phyloP scores from a whole-genome alignment of 2,329 filamentous ascomycete genomes.

The Xylaria arbuscula region DNA sequence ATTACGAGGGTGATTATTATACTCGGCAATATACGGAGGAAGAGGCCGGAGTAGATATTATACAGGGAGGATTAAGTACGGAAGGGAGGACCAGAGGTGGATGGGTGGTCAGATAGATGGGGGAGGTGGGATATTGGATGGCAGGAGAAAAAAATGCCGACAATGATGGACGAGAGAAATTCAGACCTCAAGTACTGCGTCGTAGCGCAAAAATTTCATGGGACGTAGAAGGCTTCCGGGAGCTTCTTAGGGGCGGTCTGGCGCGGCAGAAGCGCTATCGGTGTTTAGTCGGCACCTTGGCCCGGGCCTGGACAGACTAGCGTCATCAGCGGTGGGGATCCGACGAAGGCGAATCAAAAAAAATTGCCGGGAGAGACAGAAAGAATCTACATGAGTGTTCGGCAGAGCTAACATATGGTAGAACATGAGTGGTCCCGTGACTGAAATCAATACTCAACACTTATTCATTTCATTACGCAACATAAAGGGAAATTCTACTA shows the following conservation, averaged over 20 bases:
- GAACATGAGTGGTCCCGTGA: too few relatives aligned
- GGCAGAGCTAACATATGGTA: too few relatives aligned
- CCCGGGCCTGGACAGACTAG: background rate
- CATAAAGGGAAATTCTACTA: too few relatives aligned
- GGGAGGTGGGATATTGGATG: constrained; percentile 41
- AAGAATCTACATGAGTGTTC: too few relatives aligned
- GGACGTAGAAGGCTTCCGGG: constrained; percentile 46
- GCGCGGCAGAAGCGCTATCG: constrained; percentile 44
- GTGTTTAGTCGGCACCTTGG: constrained; percentile 12
- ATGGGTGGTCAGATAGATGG: constrained; percentile 46
- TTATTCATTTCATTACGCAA: too few relatives aligned
- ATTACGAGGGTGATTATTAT: constrained; percentile 47
- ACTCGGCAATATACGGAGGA: constrained; percentile 50
- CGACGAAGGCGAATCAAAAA: constrained; percentile 13
- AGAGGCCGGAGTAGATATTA: constrained; percentile 40
- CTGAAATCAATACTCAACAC: too few relatives aligned
- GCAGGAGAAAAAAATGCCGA: constrained; percentile 44
- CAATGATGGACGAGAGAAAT: constrained; percentile 35
- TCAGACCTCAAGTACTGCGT: constrained; percentile 38
- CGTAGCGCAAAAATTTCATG: constrained; percentile 46
- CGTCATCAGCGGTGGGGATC: constrained; percentile 12
- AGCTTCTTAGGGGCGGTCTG: constrained; percentile 48
- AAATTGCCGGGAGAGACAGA: too few relatives aligned
- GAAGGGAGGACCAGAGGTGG: background rate
- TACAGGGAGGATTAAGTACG: constrained; percentile 45